These are phyloP conservation scores for Cnidoscolus chayamansa DNA, from an alignment of 441 rosid species.

Conservation along the genomic window DNA sequence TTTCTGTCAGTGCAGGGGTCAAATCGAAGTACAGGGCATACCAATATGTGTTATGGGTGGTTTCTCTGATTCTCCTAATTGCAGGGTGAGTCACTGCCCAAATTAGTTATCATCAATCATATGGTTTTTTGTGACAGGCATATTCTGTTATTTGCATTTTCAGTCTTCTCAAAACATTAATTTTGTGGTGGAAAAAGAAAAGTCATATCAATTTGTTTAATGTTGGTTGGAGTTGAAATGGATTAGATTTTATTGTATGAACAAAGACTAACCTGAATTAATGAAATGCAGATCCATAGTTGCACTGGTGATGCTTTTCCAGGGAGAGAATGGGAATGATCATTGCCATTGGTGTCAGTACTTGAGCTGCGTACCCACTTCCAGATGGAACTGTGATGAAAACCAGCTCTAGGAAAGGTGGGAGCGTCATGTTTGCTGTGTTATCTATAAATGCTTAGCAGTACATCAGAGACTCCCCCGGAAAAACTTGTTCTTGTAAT, in stretches of 20 bases:
- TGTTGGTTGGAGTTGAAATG: too few relatives aligned
- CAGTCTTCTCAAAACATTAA: not conserved
- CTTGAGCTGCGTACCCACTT: conserved; percentile 61
- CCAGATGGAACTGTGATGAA: conserved; percentile 63
- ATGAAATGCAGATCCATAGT: conserved; percentile 39
- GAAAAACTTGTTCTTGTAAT: not conserved
- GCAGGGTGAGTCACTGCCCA: conserved; percentile 48
- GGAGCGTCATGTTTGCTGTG: not conserved
- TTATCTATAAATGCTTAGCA: conserved; percentile 15
- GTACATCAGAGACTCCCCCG: not conserved
- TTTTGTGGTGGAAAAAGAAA: too few relatives aligned
- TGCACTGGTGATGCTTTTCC: conserved; percentile 62
- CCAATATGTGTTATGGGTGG: conserved; percentile 49
- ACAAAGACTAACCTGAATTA: not conserved
- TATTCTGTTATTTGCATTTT: not conserved
- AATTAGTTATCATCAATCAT: not conserved
- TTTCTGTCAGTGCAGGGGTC: conserved; percentile 36
- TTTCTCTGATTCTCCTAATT: conserved; percentile 44
- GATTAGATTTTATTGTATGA: not conserved
- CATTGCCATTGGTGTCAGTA: conserved; percentile 79
- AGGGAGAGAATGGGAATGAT: conserved; percentile 60
- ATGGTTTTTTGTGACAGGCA: not conserved
- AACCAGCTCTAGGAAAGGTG: conserved; percentile 7
- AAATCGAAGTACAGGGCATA: conserved; percentile 58
- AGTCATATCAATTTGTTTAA: too few relatives aligned